Evolutionary conservation across 2,329 filamentous ascomycete genomes (phyloP).

Genomic region (Monilinia aucupariae): DNA sequence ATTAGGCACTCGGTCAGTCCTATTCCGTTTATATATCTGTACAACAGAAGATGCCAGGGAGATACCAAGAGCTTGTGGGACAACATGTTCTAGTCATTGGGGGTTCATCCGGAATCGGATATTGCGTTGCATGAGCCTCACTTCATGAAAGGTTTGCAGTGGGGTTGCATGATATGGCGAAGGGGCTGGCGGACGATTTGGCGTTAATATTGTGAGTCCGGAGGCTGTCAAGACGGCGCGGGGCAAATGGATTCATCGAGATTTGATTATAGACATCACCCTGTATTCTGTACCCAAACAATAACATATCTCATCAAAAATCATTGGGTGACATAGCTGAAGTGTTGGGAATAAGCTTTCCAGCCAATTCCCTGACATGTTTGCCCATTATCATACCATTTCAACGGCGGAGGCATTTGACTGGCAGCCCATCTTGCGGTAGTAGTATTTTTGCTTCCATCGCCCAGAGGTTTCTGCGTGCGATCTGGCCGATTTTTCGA

Average conservation of each 20-base stretch:
- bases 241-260: conserved; percentile 33
- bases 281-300: too few relatives aligned
- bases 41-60: conserved; percentile 18
- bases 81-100: conserved; percentile 31
- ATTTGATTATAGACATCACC: too few relatives aligned
- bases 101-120: conserved; percentile 31
- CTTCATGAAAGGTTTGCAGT: conserved; percentile 43
- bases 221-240: conserved; percentile 49
- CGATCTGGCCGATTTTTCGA: too few relatives aligned
- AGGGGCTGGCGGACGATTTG: conserved; percentile 56
- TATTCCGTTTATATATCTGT: not conserved
- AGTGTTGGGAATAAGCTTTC: too few relatives aligned
- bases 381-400: too few relatives aligned
- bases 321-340: too few relatives aligned
- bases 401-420: too few relatives aligned
- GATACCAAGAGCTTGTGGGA: conserved; percentile 30
- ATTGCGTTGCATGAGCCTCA: conserved; percentile 28
- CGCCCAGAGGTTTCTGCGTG: too few relatives aligned
- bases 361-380: too few relatives aligned
- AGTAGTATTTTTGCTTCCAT: too few relatives aligned
- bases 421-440: too few relatives aligned
- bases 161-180: conserved; percentile 48
- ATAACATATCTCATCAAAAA: too few relatives aligned
- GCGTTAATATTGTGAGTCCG: conserved; percentile 57
- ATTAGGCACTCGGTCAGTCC: not conserved